Base-by-base conservation (phyloP, 495 filamentous ascomycete genomes). In the Aspergillus diversus region DNA sequence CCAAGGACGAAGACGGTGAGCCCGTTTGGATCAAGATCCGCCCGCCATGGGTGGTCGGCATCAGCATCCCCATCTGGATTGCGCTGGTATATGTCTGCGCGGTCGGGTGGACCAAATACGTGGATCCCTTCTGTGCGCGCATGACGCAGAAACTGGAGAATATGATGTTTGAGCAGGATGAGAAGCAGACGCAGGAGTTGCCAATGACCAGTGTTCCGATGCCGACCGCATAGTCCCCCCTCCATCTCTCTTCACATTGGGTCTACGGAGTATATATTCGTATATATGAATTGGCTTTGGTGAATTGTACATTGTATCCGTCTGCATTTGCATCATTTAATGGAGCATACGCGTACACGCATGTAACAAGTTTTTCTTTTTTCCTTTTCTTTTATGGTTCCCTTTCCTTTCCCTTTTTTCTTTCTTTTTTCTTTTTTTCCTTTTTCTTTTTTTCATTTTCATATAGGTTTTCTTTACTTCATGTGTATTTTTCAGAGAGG, bases 121-220 rank as follows among this genome's bases (percentile, higher is more conserved):
- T 91, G 1, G 88, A 91, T 71, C 79, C 83, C 0, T 84, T 81
- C 67, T 91, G 88, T 73, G 88, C 86, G 37, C 75, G 71, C 11
- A 60, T 87, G 17, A 89, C 88, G 1, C 79, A 86, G 73, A 81
- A 77, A 67, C 63, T 88, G 43, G 87, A 89, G 63, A 72, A 75
- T 17, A 75, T 77, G 37, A 77, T 85, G 56, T 87, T 84, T 72
- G 74, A 79, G 33, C 73, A 82, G 56, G 80, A 83, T 33, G 79
- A 82, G 64, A 84, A 86, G 71, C 47, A 17, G 16, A 6, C 16
- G 16, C 47, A 50, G 47, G 47, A 50, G 47, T 50, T 50, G 47
- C 47, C 47, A 1, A 50, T 50, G 47, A 31, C 21, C 5, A 50
- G 47, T 27, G 27, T 50, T 9, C 47, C 42, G 33, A 60, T 51